Evolutionary conservation across 2,329 filamentous ascomycete species (phyloP), one percentile per base, ranked within the genome.

Genomic region (Reticulascus tulasneorum): DNA sequence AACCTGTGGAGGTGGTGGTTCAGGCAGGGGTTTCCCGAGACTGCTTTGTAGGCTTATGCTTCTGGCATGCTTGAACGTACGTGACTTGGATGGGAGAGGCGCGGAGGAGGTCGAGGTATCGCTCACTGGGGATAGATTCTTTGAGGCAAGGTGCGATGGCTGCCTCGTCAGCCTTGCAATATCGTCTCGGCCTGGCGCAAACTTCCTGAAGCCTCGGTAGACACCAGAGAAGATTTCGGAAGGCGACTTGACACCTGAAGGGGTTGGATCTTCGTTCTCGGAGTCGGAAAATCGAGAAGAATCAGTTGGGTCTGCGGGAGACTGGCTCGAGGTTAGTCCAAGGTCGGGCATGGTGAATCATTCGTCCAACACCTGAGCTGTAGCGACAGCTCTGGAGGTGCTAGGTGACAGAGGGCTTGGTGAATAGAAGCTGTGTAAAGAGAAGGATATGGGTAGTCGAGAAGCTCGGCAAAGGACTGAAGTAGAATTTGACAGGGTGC

Each of bases 21-120:
- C 66, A 23, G 75, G 75, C 16, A 79, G 55, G 31, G 75, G 75
- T 54, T 79, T 79, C 48, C 68, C 66, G 45, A 79, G 72, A 48
- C 73, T 78, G 39, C 71, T 62, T 50, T 75, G 73, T 32, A 78
- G 56, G 46, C 69, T 79, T 53, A 75, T 43, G 47, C 67, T 71
- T 46, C 71, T 64, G 39, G 60, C 73, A 77, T 78, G 72, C 59
- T 72, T 63, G 40, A 36, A 23, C 13, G 36, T 13, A 20, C 40
- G 35, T 16, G 28, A 40, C 32, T 42, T 42, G 32, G 40, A 42
- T 16, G 37, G 37, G 12, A 54, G 45, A 19, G 56, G 51, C 12
- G 52, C 48, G 7, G 61, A 58, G 22, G 47, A 41, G 9, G 49
- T 44, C 15, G 52, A 38, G 22, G 42, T 42, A 39, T 51, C 53